Base-by-base conservation (phyloP, 1,284 basidiomycete species). In the Puccinia coronata region DNA sequence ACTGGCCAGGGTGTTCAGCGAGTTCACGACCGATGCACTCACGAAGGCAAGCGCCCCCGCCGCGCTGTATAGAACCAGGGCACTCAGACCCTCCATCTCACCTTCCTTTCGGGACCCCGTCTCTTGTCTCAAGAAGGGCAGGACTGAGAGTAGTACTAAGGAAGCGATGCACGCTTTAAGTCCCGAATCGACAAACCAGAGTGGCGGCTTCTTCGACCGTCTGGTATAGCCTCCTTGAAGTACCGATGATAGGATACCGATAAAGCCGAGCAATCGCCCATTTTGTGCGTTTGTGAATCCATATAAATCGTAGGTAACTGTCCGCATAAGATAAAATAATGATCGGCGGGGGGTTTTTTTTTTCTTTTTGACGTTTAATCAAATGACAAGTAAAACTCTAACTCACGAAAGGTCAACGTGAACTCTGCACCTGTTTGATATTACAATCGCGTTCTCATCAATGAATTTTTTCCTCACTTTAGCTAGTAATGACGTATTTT, bases 221-320 rank as follows among this genome's bases (percentile, higher is more conserved):
- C 95, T 92, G 61, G 95, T 93, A 86, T 96, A 95, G 77, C 93
- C 93, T 39, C 94, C 95, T 87, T 96, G 95, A 0, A 96, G 88
- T 2, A 95, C 87, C 0, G 94, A 92, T 81, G 92, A 93, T 82
- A 96, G 88, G 84, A 97, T 89, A 31, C 95, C 95, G 83, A 96
- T 95, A 69, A 91, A 92, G 0, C 93, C 94, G 2, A 89, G 86
- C 49, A 97, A 89, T 82, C 90, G 89, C 12, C 95, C 95, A 83
- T 96, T 97, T 84, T 95, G 92, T 83, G 76, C 41, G 39, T 79
- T 79, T 12, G 76, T 80, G 31, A 69, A 61, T 39, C 55, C 47
- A n/a, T 70, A 71, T 9, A 53, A 41, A 55, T 76, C 43, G 51
- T 51, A 80, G 36, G 71, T 72, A 39, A 72, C 61, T 74, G 9